Percentiles rank a stretch among this genome's conserved stretches.
Conservation (phyloP, 2,329 filamentous ascomycete species). For the Diplodia corticola region DNA sequence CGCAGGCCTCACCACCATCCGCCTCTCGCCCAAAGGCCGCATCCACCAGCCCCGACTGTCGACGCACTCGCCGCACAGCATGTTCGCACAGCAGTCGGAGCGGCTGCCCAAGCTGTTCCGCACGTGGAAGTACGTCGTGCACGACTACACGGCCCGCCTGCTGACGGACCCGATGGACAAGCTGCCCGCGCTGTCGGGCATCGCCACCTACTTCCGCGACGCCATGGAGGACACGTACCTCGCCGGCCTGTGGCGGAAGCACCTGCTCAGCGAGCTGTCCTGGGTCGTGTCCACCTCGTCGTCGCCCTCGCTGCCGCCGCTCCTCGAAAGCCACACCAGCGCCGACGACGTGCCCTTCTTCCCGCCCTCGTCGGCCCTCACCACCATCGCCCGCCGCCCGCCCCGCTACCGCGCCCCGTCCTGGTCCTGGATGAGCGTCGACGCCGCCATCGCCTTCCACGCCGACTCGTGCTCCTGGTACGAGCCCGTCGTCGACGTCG, state of each 20-base stretch:
- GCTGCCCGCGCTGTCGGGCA: conserved; percentile 19
- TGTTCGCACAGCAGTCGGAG: conserved; percentile 12
- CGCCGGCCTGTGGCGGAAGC: conserved; percentile 22
- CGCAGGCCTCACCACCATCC: conserved; percentile 19
- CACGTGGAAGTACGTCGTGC: conserved; percentile 22
- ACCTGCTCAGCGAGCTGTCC: conserved; percentile 20
- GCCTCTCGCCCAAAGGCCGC: conserved; percentile 8
- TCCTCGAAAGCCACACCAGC: neutral
- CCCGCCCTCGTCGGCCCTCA: neutral
- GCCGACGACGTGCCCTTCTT: neutral
- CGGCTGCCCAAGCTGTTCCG: conserved; percentile 16
- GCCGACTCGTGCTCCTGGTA: conserved; percentile 21
- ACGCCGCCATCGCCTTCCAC: conserved; percentile 20
- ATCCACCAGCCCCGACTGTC: conserved; percentile 13
- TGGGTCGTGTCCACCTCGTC: conserved; percentile 2
- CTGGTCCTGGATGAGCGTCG: conserved; percentile 17
- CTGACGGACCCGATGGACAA: conserved; percentile 20
- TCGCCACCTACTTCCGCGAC: conserved; percentile 21
- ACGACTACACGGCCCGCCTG: conserved; percentile 19
- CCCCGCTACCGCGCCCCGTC: conserved; percentile 6
- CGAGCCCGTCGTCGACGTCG: conserved; percentile 12
- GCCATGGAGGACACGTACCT: conserved; percentile 19
- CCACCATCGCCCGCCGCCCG: neutral
- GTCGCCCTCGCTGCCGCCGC: neutral
- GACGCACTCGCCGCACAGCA: conserved; percentile 8